A percentile compares a stretch with the other conserved stretches of the same genome.
Conservation (phyloP, 768 basidiomycete genomes). For the Tricholoma furcatifolium region DNA sequence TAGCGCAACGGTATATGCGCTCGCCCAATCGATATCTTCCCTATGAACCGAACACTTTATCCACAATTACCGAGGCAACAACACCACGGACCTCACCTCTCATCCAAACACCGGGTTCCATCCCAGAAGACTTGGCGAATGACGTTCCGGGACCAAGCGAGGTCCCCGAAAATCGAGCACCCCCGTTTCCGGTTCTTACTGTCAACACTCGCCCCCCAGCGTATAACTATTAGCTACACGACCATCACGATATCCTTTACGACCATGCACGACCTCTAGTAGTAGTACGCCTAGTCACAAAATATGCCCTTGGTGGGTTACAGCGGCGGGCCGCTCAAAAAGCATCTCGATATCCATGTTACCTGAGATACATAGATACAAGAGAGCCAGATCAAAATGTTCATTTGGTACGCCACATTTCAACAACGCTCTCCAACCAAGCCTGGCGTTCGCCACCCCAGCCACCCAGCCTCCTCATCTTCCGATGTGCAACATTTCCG, state of each 20-base stretch:
- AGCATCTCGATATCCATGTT: neutral
- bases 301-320: neutral
- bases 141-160: neutral
- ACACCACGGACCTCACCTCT: slow-evolving; percentile 15
- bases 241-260: neutral
- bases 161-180: slow-evolving; percentile 1
- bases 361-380: neutral
- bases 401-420: slow-evolving; percentile 22
- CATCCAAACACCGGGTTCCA: slow-evolving; percentile 13
- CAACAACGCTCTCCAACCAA: slow-evolving; percentile 39
- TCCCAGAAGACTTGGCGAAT: slow-evolving; percentile 6
- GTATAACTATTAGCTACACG: slow-evolving; percentile 1
- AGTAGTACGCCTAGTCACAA: neutral
- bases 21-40: slow-evolving; percentile 16
- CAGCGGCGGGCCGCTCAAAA: neutral
- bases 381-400: neutral
- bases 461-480: slow-evolving; percentile 52
- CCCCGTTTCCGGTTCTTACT: slow-evolving; percentile 6
- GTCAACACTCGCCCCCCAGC: slow-evolving; percentile 2
- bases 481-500: slow-evolving; percentile 23
- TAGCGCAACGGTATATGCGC: slow-evolving; percentile 13
- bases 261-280: neutral
- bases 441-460: slow-evolving; percentile 41
- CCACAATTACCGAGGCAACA: slow-evolving; percentile 20
- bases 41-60: slow-evolving; percentile 17